These are phyloP conservation scores for Stentor coeruleus DNA, from an alignment of 73 alveolate genomes.

Conservation along the genomic window DNA sequence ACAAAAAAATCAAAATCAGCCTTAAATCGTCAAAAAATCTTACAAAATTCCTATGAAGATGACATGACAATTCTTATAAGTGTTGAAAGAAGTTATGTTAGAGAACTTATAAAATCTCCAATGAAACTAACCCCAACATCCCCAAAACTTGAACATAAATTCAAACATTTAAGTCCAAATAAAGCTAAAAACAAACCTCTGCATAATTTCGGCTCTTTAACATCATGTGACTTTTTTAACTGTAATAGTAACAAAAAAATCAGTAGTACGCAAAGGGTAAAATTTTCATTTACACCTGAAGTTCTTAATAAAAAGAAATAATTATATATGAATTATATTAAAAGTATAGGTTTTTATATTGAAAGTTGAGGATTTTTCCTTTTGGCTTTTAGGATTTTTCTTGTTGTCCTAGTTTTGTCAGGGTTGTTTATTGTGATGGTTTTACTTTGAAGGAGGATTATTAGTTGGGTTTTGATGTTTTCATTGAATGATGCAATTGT, in stretches of 20 bases:
- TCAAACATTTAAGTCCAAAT: no score
- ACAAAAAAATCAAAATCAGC: background rate
- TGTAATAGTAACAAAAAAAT: no score
- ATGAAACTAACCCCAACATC: background rate
- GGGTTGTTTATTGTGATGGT: constrained; percentile 10
- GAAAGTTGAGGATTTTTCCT: no score
- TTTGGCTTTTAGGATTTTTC: constrained; percentile 28
- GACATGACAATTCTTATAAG: background rate
- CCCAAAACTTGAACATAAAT: background rate
- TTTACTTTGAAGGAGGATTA: background rate
- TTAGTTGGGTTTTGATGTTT: background rate
- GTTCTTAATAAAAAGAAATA: background rate
- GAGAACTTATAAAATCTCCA: background rate
- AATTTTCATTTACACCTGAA: background rate
- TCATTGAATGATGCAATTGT: background rate
- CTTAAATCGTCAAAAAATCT: background rate
- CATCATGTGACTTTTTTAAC: background rate
- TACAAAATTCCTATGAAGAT: background rate
- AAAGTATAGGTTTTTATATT: no score
- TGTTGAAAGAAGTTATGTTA: background rate
- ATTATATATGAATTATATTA: no score
- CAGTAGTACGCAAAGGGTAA: background rate
- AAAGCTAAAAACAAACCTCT: no score
- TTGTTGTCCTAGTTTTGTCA: constrained; percentile 2
- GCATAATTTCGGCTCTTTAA: background rate